Conservation (phyloP, 257 asterid genomes). For the Primulina eburnea region DNA sequence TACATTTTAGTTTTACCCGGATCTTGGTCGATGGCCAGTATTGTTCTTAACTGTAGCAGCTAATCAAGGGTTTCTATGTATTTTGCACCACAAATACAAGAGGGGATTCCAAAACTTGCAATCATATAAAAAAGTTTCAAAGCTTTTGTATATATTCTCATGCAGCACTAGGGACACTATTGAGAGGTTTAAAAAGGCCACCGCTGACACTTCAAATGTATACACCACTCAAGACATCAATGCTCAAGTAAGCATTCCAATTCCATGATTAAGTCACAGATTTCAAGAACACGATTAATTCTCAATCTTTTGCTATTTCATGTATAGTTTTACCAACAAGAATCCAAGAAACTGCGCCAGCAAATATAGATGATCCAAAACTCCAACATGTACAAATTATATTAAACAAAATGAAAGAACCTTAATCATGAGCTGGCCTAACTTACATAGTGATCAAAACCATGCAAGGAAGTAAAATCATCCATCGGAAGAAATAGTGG, state of each 20-base stretch:
- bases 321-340: constrained; percentile 68
- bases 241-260: constrained; percentile 54
- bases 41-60: no score
- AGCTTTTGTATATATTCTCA: background rate
- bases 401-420: background rate
- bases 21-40: no score
- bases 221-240: constrained; percentile 80
- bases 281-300: background rate
- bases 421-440: background rate
- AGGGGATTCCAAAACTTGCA: no score
- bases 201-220: constrained; percentile 53
- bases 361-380: constrained; percentile 83
- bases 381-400: constrained; percentile 52
- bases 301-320: background rate
- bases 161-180: constrained; percentile 70
- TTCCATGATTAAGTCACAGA: background rate
- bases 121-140: no score
- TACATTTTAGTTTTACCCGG: no score
- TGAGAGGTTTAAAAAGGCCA: constrained; percentile 73
- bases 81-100: no score
- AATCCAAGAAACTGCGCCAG: constrained; percentile 84
- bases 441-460: no score
- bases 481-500: no score
- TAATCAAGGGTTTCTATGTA: no score
- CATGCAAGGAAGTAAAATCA: no score